Conservation (phyloP, 2,329 filamentous ascomycete species). For the Sordariomycetes sp. region DNA sequence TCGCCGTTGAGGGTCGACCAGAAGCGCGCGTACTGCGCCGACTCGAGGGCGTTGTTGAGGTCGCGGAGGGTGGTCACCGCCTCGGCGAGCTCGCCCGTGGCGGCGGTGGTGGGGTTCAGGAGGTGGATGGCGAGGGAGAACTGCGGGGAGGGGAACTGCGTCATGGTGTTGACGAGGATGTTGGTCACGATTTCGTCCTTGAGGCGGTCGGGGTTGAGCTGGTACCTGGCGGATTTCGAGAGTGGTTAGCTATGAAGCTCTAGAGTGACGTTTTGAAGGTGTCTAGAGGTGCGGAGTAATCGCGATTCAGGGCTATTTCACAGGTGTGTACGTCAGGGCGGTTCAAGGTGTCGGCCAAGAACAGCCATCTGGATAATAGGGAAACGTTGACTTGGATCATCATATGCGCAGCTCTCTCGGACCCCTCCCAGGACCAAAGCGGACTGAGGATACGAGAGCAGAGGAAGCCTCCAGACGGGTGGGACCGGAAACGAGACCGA, state of each 20-base stretch:
- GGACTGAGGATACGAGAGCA: not conserved
- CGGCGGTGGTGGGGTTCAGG: constrained; percentile 66
- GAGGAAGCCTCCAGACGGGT: not conserved
- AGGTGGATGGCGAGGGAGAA: constrained; percentile 92
- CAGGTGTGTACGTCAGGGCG: not conserved
- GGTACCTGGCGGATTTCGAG: constrained; percentile 57
- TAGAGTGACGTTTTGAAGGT: not conserved
- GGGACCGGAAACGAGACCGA: not conserved
- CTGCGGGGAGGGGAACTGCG: constrained; percentile 91
- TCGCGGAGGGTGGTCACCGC: constrained; percentile 78
- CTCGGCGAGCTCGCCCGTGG: constrained; percentile 68
- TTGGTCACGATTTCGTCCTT: constrained; percentile 98
- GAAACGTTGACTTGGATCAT: constrained; percentile 67
- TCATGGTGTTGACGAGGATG: constrained; percentile 95
- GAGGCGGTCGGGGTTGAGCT: constrained; percentile 97
- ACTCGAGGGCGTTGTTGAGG: constrained; percentile 80
- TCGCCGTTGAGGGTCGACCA: constrained; percentile 89
- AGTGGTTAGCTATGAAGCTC: not conserved
- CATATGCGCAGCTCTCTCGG: not conserved
- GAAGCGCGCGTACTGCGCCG: constrained; percentile 83
- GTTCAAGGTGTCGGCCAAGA: not conserved
- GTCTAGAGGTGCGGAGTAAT: not conserved
- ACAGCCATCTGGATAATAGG: constrained; percentile 66
- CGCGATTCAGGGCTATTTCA: not conserved
- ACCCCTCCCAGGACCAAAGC: not conserved